These are phyloP conservation scores for Penicillium goetzii DNA, from an alignment of 495 filamentous ascomycete species.

Conservation along the genomic window DNA sequence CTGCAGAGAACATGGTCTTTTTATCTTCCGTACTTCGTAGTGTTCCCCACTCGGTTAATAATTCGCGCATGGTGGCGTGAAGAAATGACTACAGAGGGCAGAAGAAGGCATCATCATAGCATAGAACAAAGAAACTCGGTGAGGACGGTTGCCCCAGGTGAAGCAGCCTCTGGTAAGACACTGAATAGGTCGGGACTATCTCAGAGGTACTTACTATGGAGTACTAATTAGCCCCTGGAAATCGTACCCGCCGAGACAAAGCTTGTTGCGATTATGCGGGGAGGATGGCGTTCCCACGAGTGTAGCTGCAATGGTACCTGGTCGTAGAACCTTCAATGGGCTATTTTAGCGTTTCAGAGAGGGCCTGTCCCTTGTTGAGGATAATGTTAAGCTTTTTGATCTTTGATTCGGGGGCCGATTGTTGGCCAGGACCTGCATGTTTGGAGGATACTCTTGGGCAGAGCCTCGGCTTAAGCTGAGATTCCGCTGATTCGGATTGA, in stretches of 20 bases:
- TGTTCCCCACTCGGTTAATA: slow-evolving; percentile 9
- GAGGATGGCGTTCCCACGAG: neutral
- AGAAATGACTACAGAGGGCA: neutral
- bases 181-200: neutral
- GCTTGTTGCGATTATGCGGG: neutral
- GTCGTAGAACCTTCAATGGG: neutral
- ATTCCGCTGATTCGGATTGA: neutral
- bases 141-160: neutral
- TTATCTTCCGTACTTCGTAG: neutral
- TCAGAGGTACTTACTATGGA: neutral
- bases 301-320: slow-evolving; percentile 2
- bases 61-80: slow-evolving; percentile 14
- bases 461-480: neutral
- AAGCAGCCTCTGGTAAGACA: neutral
- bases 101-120: neutral
- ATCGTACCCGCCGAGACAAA: neutral
- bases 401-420: neutral
- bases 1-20: slow-evolving; percentile 3
- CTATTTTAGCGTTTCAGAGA: neutral
- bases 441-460: neutral
- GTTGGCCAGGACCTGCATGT: neutral
- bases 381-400: slow-evolving; percentile 10
- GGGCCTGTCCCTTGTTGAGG: neutral
- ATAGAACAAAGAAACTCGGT: neutral
- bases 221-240: slow-evolving; percentile 4